These are phyloP conservation scores for Cicer chorassanicum DNA, from an alignment of 306 rosid genomes.

Conservation along the genomic window DNA sequence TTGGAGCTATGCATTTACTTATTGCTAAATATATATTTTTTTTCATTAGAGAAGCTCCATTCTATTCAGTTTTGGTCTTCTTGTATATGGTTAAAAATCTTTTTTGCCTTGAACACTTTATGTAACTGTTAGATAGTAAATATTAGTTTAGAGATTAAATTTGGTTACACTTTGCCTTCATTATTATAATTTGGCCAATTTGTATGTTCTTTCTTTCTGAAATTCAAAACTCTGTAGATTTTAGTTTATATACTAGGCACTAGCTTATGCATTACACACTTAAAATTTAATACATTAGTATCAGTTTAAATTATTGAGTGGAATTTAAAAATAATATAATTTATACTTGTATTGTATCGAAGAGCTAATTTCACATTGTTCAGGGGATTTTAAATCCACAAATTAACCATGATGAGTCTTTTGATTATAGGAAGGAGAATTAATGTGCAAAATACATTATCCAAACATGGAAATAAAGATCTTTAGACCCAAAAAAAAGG, in stretches of 20 bases:
- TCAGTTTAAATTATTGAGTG: too few species aligned
- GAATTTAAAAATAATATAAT: too few species aligned
- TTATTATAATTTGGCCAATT: conserved; percentile 1
- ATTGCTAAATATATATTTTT: background rate
- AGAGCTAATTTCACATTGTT: too few species aligned
- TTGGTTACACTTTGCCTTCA: background rate
- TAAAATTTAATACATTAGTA: too few species aligned
- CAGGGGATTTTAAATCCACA: too few species aligned
- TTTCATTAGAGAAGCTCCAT: conserved; percentile 1
- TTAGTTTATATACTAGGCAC: background rate
- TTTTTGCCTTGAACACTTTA: background rate
- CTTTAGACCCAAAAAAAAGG: too few species aligned
- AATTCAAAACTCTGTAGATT: background rate
- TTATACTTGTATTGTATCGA: too few species aligned
- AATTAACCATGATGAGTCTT: too few species aligned
- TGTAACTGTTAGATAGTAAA: background rate
- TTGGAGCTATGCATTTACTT: background rate
- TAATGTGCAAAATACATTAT: too few species aligned
- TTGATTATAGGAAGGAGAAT: too few species aligned
- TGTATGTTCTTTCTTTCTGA: background rate
- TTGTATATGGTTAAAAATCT: background rate
- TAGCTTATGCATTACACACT: too few species aligned
- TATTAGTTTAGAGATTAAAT: conserved; percentile 1
- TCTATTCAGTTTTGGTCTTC: background rate
- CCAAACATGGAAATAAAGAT: too few species aligned